phyloP scores from a whole-genome alignment of 139 green algal species.

The Chlorella sorokiniana region DNA sequence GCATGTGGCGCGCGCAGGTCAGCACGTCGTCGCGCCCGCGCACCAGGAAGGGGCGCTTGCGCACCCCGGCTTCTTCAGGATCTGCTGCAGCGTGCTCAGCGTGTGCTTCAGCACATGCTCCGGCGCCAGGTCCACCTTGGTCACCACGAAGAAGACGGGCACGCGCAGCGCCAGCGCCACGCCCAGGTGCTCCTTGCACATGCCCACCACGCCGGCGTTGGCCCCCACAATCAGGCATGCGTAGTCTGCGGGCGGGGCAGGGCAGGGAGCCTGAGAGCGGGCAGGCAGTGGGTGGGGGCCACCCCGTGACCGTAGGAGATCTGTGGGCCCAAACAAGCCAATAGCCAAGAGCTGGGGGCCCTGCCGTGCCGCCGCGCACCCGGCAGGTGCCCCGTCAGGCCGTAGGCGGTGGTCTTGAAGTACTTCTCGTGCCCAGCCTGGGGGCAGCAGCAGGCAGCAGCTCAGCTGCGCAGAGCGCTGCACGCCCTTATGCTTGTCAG shows the following conservation, averaged over 20 bases:
- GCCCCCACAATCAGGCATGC: conserved; percentile 79
- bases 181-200: conserved; percentile 93
- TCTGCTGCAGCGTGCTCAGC: conserved; percentile 64
- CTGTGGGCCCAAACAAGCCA: too few species aligned
- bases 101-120: conserved; percentile 89
- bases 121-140: conserved; percentile 88
- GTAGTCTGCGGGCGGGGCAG: conserved; percentile 59
- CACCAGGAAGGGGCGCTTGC: conserved; percentile 86
- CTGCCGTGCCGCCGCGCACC: not conserved
- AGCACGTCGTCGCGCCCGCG: conserved; percentile 78
- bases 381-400: conserved; percentile 82
- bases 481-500: too few species aligned
- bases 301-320: too few species aligned
- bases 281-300: too few species aligned
- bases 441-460: too few species aligned
- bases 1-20: conserved; percentile 84
- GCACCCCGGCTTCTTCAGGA: conserved; percentile 90
- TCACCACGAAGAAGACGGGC: conserved; percentile 90
- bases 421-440: conserved; percentile 92
- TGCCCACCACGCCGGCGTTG: conserved; percentile 85
- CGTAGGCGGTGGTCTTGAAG: conserved; percentile 89
- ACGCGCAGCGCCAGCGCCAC: conserved; percentile 86
- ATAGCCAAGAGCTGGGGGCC: too few species aligned
- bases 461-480: too few species aligned
- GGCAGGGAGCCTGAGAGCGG: not conserved